Evolutionary conservation across 2,329 filamentous ascomycete genomes (phyloP).

Genomic region (Colletotrichum sojae): DNA sequence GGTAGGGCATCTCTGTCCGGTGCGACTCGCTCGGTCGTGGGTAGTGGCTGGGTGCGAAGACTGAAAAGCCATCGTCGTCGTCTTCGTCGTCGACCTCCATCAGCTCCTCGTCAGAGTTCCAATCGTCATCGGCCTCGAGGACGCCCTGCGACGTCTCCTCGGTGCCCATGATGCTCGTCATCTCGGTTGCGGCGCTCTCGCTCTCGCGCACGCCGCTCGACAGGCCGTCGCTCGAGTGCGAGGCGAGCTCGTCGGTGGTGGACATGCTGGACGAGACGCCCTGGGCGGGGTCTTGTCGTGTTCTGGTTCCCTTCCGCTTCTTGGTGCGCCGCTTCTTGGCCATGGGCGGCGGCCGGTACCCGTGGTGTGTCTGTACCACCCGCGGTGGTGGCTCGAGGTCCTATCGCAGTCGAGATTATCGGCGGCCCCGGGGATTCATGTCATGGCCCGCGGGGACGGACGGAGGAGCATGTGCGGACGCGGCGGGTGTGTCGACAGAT

Average conservation of each 20-base stretch:
- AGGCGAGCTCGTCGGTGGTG: constrained; percentile 50
- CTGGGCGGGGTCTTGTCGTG: constrained; percentile 38
- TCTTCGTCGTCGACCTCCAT: constrained; percentile 49
- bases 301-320: constrained; percentile 46
- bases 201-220: constrained; percentile 50
- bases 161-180: constrained; percentile 54
- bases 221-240: constrained; percentile 52
- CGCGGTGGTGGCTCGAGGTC: constrained; percentile 16
- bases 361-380: constrained; percentile 37
- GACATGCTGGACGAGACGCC: constrained; percentile 46
- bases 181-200: constrained; percentile 52
- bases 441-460: constrained; percentile 16
- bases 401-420: constrained; percentile 30
- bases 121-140: constrained; percentile 44
- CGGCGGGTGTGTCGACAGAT: neutral
- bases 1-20: constrained; percentile 52
- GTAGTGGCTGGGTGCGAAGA: constrained; percentile 59
- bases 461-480: constrained; percentile 13
- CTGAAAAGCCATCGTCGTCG: constrained; percentile 56
- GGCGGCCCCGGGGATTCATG: constrained; percentile 33
- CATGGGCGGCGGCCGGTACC: constrained; percentile 48
- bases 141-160: constrained; percentile 48
- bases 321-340: constrained; percentile 52
- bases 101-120: constrained; percentile 40
- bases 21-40: constrained; percentile 53